A percentile compares a stretch with the other conserved stretches of the same genome.
Conservation (phyloP, 1,139 yeast genomes). For the Suhomyces anneliseae region DNA sequence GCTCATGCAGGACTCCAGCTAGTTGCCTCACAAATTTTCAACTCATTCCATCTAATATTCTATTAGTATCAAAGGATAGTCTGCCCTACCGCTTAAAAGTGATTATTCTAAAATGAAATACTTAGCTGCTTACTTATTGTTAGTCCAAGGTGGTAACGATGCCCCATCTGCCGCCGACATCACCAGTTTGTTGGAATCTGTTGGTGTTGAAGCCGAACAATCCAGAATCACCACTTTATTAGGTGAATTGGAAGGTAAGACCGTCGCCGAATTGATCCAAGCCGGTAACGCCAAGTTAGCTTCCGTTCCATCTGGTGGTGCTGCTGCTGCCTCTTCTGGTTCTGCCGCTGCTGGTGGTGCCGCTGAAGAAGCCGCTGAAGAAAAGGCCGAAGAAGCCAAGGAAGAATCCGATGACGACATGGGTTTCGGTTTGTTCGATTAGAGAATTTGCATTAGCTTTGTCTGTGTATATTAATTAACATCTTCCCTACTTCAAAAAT, state of each 20-base stretch:
- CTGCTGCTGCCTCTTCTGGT: constrained; percentile 61
- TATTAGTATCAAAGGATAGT: constrained; percentile 51
- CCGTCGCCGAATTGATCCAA: constrained; percentile 71
- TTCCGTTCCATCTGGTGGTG: constrained; percentile 81
- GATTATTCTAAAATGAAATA: constrained; percentile 77
- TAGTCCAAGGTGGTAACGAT: constrained; percentile 83
- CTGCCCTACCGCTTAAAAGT: constrained; percentile 59
- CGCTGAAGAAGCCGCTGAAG: constrained; percentile 41
- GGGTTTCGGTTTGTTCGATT: constrained; percentile 92
- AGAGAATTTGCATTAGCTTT: constrained; percentile 25
- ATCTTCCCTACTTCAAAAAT: not conserved
- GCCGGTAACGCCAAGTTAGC: constrained; percentile 83
- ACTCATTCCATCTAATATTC: constrained; percentile 1
- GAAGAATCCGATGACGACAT: constrained; percentile 68
- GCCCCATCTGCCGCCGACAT: constrained; percentile 75
- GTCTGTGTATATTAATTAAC: constrained; percentile 7
- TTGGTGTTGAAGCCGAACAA: constrained; percentile 77
- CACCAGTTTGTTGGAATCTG: constrained; percentile 69
- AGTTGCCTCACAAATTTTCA: constrained; percentile 7
- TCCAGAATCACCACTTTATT: constrained; percentile 67
- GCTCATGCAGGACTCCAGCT: constrained; percentile 3
- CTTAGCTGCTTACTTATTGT: constrained; percentile 87
- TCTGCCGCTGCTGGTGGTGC: constrained; percentile 42
- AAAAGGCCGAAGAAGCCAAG: constrained; percentile 37
- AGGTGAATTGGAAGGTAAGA: constrained; percentile 74